phyloP scores from a whole-genome alignment of 441 rosid genomes.

The Adansonia gregorii region DNA sequence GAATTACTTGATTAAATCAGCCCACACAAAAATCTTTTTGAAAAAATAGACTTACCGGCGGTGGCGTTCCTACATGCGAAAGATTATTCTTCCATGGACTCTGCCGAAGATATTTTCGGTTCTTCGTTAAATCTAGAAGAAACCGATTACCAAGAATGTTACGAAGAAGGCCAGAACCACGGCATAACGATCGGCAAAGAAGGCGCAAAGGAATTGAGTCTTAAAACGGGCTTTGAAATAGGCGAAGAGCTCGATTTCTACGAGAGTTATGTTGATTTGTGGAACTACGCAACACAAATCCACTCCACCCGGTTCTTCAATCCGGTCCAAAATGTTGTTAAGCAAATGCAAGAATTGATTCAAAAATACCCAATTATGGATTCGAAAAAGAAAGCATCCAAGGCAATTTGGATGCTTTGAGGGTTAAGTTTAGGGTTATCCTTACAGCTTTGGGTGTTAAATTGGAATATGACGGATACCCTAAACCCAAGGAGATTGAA shows the following conservation, averaged over 20 bases:
- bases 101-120: constrained; percentile 52
- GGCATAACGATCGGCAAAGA: constrained; percentile 60
- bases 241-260: constrained; percentile 89
- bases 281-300: constrained; percentile 59
- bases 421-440: constrained; percentile 68
- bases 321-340: constrained; percentile 57
- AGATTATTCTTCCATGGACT: constrained; percentile 25
- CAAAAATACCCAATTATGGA: constrained; percentile 60
- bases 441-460: constrained; percentile 64
- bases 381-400: constrained; percentile 67
- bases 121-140: constrained; percentile 60
- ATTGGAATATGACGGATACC: constrained; percentile 65
- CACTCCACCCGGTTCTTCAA: constrained; percentile 55
- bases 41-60: not conserved
- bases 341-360: constrained; percentile 60
- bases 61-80: not conserved
- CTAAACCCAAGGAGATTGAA: constrained; percentile 53
- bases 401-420: constrained; percentile 58
- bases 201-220: constrained; percentile 62
- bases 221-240: constrained; percentile 51
- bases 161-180: constrained; percentile 57
- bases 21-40: not conserved
- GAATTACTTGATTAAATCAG: not conserved
- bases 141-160: constrained; percentile 65
- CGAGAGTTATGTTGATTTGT: constrained; percentile 66